phyloP scores from a whole-genome alignment of 257 asterid genomes.

The Marsdenia floribunda region DNA sequence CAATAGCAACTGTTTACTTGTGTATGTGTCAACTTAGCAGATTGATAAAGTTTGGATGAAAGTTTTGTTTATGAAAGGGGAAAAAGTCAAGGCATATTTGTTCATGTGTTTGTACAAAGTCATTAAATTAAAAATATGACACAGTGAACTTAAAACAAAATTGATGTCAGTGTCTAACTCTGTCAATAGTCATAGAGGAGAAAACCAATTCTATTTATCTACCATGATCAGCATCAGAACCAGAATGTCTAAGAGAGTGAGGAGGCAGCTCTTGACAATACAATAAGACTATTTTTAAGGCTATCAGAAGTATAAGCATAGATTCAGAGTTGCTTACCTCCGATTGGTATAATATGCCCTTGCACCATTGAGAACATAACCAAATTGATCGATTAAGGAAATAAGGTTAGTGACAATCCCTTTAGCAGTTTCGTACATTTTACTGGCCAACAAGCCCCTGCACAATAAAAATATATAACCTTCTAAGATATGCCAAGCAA shows the following conservation, averaged over 20 bases:
- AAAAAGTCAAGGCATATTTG: neutral
- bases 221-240: neutral
- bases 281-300: neutral
- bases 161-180: neutral
- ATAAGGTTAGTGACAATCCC: slow-evolving; percentile 84
- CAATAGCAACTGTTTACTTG: neutral
- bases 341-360: slow-evolving; percentile 84
- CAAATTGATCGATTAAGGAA: slow-evolving; percentile 57
- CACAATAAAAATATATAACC: slow-evolving; percentile 11
- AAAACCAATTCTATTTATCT: neutral
- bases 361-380: slow-evolving; percentile 88
- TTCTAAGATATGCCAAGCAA: slow-evolving; percentile 9
- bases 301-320: neutral
- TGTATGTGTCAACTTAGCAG: neutral
- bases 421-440: slow-evolving; percentile 83
- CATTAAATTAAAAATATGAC: neutral
- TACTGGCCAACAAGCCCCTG: slow-evolving; percentile 90
- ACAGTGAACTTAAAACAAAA: neutral
- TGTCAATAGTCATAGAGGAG: neutral
- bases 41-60: neutral
- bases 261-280: neutral
- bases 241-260: neutral
- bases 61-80: neutral
- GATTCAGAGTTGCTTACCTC: slow-evolving; percentile 42
- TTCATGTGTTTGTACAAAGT: neutral